Evolutionary conservation across 768 basidiomycete species (phyloP), one percentile per base, ranked within the genome.

Genomic region (Boletus tylopilopsis): DNA sequence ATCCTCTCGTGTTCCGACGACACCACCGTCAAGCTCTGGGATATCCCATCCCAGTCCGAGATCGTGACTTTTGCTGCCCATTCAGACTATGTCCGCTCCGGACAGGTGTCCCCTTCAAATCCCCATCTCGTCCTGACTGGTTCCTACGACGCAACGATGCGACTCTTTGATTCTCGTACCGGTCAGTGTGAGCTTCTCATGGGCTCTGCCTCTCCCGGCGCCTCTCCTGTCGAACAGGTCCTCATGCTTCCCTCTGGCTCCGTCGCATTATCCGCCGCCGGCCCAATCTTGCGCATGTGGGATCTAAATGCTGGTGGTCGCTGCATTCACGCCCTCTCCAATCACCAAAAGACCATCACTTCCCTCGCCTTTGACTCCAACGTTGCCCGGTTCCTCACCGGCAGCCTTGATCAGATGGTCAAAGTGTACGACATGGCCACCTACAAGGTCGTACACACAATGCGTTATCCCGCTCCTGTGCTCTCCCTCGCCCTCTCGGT

Each of bases 311-410:
- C 90, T 0, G 92, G 92, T 12, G 92, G 90, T 13, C 82, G 86
- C 37, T 97, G 95, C 69, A 77, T 88, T 4, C 81, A 89, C 40
- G 95, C 96, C 10, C 64, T 98, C 54, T 95, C 93, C 30, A 98
- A 98, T 71, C 96, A 99, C 65, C 95, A 98, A 71, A 99, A 99
- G 73, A 94, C 96, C 3, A 81, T 99, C 48, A 98, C 95, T 0
- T 80, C 91, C 15, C 76, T 96, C 36, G 74, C 91, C 1, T 92
- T 94, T 67, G 85, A 92, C 63, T 63, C 86, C 25, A 78, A 74
- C 42, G 83, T 87, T 23, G 80, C 82, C 56, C 80, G 94, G 32
- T 77, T 98, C 2, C 74, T 99, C 39, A 92, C 91, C 1, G 96
- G 93, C 25, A 84, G 90, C 36, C 74, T 99, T 54, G 96, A 99